Evolutionary conservation across 352 stramenopile species (phyloP).

Genomic region (Pythium aphanidermatum): DNA sequence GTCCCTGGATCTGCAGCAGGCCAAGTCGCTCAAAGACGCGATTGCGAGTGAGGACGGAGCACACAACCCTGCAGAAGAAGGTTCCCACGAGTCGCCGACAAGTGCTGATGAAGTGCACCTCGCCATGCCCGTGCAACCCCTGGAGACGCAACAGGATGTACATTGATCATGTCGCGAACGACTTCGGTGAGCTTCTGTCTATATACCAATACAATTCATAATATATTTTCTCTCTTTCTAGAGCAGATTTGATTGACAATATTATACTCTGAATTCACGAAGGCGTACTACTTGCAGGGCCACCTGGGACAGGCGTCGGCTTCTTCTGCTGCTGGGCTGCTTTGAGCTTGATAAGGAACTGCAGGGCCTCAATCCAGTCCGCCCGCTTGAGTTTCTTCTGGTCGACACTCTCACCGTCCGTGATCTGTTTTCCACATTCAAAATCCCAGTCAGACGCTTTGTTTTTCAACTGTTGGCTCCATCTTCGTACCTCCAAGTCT

Average conservation of each 20-base stretch:
- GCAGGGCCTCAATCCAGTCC: slow-evolving; percentile 66
- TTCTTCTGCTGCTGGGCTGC: slow-evolving; percentile 25
- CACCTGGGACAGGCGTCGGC: neutral
- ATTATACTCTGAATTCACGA: too few relatives aligned
- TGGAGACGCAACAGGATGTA: slow-evolving; percentile 8
- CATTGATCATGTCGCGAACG: too few relatives aligned
- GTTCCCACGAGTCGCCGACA: neutral
- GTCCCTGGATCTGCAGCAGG: slow-evolving; percentile 13
- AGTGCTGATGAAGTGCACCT: slow-evolving; percentile 9
- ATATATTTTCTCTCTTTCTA: too few relatives aligned
- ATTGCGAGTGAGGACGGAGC: neutral
- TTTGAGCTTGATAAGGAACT: slow-evolving; percentile 72
- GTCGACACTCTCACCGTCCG: slow-evolving; percentile 52
- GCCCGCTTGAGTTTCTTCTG: slow-evolving; percentile 50
- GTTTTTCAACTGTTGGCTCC: too few relatives aligned
- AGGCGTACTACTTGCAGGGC: slow-evolving; percentile 1
- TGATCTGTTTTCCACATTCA: too few relatives aligned
- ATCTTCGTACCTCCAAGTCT: slow-evolving; percentile 53
- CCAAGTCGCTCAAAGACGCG: neutral
- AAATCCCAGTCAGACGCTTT: too few relatives aligned
- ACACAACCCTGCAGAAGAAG: neutral
- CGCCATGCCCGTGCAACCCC: slow-evolving; percentile 1
- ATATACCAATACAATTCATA: neutral
- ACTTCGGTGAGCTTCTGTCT: too few relatives aligned
- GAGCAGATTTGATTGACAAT: too few relatives aligned